Evolutionary conservation across 2,329 filamentous ascomycete species (phyloP).

Genomic region (Aureobasidium sp.): DNA sequence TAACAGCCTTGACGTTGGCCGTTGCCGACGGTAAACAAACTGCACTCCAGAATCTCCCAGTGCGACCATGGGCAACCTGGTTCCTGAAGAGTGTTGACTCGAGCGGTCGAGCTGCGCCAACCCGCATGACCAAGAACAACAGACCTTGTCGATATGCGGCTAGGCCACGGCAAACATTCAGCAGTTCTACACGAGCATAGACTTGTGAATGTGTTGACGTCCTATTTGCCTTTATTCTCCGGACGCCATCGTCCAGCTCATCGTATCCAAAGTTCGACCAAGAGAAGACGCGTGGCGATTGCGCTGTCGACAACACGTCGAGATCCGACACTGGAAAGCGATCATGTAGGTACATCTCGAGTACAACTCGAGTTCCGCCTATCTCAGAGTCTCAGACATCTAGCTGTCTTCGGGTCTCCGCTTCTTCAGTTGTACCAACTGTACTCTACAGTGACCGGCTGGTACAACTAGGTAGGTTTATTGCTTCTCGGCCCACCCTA

Average conservation of each 20-base stretch:
- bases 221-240: conserved; percentile 8
- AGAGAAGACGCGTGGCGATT: background rate
- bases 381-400: background rate
- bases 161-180: background rate
- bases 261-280: background rate
- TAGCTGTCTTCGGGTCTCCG: background rate
- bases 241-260: background rate
- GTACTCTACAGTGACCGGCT: background rate
- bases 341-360: background rate
- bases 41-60: conserved; percentile 8
- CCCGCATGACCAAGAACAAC: conserved; percentile 2
- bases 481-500: background rate
- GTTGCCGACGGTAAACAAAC: background rate
- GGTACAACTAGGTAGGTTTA: background rate
- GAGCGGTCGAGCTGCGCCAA: background rate
- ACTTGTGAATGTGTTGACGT: background rate
- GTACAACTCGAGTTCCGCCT: background rate
- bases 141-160: conserved; percentile 2
- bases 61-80: background rate
- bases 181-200: conserved; percentile 1
- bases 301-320: background rate
- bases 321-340: background rate
- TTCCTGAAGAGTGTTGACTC: background rate
- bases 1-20: conserved; percentile 4
- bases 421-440: background rate